Evolutionary conservation across 2,329 filamentous ascomycete genomes (phyloP).

Genomic region (Sporothrix humicola): DNA sequence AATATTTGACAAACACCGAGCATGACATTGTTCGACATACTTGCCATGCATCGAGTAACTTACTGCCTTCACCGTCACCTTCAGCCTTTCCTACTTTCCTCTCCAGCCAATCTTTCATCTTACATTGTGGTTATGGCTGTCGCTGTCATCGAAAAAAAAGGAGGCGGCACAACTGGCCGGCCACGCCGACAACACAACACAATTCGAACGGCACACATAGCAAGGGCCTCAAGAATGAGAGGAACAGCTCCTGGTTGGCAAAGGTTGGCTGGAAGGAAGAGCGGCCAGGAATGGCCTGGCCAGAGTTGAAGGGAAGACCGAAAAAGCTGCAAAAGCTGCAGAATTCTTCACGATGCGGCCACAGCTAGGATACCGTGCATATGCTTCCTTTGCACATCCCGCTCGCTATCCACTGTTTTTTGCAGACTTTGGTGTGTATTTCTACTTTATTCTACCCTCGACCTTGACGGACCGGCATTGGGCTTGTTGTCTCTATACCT

Average conservation of each 20-base stretch:
- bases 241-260: not conserved
- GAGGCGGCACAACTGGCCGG: constrained; percentile 6
- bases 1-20: not conserved
- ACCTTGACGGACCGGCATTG: not conserved
- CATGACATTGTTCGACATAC: not conserved
- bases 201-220: not conserved
- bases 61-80: no score
- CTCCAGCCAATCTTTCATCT: no score
- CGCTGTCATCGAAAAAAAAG: not conserved
- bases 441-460: not conserved
- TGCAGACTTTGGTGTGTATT: not conserved
- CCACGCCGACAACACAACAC: constrained; percentile 10
- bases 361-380: not conserved
- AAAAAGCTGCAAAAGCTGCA: not conserved
- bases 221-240: not conserved
- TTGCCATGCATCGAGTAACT: not conserved
- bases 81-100: not conserved
- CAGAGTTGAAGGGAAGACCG: not conserved
- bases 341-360: not conserved
- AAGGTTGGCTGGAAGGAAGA: constrained; percentile 2
- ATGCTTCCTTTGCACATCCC: not conserved
- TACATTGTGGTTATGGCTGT: not conserved
- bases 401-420: not conserved
- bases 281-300: not conserved
- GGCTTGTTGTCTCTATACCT: not conserved